These are phyloP conservation scores for Vararia minispora DNA, from an alignment of 768 basidiomycete species.

Conservation along the genomic window DNA sequence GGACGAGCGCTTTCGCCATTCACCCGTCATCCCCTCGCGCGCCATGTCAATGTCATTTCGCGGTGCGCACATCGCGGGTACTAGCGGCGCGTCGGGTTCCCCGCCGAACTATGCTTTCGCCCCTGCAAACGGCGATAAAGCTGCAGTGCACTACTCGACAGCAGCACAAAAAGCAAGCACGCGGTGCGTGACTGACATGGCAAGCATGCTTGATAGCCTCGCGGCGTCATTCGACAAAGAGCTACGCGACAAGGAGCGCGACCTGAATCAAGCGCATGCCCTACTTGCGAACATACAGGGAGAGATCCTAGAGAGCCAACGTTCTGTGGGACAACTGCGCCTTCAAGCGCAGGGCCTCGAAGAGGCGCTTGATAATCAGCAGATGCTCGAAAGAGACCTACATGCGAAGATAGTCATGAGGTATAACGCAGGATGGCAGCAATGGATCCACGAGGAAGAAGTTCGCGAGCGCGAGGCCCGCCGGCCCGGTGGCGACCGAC, in stretches of 20 bases:
- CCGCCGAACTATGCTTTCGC: constrained; percentile 32
- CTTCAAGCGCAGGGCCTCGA: constrained; percentile 55
- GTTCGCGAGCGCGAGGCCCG: constrained; percentile 60
- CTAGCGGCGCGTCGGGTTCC: constrained; percentile 35
- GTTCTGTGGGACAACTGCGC: constrained; percentile 60
- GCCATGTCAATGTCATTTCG: constrained; percentile 60
- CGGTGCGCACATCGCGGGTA: constrained; percentile 51
- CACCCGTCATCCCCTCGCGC: constrained; percentile 70
- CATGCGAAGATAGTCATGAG: constrained; percentile 67
- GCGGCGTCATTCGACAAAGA: constrained; percentile 89
- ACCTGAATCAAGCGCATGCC: constrained; percentile 82
- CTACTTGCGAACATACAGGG: constrained; percentile 78
- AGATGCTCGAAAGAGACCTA: constrained; percentile 55
- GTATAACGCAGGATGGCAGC: constrained; percentile 84
- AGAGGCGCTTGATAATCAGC: constrained; percentile 45
- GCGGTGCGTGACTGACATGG: constrained; percentile 74
- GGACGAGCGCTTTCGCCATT: constrained; percentile 93
- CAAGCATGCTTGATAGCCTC: constrained; percentile 77
- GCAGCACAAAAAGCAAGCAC: constrained; percentile 82
- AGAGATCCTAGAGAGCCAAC: constrained; percentile 81
- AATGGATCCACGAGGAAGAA: constrained; percentile 85
- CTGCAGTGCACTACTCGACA: constrained; percentile 74
- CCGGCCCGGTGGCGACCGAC: constrained; percentile 47
- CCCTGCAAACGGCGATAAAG: constrained; percentile 46
- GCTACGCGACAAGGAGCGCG: constrained; percentile 82